Evolutionary conservation across 164 flowering plant genomes (phyloP).

Genomic region (Liriodendron chinense): DNA sequence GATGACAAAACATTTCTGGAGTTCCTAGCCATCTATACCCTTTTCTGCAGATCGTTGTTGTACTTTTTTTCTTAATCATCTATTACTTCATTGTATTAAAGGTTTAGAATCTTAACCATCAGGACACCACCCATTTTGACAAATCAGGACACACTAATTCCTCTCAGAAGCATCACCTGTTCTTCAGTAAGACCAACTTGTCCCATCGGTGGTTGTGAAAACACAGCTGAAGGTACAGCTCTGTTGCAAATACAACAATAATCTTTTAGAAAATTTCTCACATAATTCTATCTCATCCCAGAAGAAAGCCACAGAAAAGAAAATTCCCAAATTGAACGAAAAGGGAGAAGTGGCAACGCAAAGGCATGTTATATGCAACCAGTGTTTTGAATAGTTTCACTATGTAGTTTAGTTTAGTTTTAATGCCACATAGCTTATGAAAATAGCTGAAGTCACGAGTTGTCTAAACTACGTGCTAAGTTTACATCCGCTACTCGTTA

Average conservation of each 20-base stretch:
- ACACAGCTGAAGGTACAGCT: constrained; percentile 88
- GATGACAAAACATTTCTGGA: too few relatives aligned
- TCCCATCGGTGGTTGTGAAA: constrained; percentile 96
- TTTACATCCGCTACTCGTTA: too few relatives aligned
- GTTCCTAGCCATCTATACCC: not conserved
- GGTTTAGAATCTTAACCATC: not conserved
- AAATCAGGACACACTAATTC: not conserved
- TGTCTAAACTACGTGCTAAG: too few relatives aligned
- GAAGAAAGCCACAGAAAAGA: not conserved
- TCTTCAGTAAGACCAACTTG: constrained; percentile 96
- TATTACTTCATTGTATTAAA: not conserved
- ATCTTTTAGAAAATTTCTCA: not conserved
- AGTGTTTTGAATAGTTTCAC: too few relatives aligned
- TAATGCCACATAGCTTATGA: too few relatives aligned
- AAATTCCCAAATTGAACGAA: not conserved
- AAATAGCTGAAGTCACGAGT: too few relatives aligned
- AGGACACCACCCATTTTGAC: not conserved
- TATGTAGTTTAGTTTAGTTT: too few relatives aligned
- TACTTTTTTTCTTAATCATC: not conserved
- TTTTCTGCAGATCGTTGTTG: not conserved
- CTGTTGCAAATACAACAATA: constrained; percentile 29
- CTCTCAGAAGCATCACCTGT: constrained; percentile 46
- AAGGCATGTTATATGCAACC: not conserved
- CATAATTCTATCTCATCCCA: not conserved
- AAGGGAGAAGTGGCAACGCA: not conserved